These are phyloP conservation scores for Pseudopediastrum boryanum DNA, from an alignment of 139 green algal genomes.

Conservation along the genomic window DNA sequence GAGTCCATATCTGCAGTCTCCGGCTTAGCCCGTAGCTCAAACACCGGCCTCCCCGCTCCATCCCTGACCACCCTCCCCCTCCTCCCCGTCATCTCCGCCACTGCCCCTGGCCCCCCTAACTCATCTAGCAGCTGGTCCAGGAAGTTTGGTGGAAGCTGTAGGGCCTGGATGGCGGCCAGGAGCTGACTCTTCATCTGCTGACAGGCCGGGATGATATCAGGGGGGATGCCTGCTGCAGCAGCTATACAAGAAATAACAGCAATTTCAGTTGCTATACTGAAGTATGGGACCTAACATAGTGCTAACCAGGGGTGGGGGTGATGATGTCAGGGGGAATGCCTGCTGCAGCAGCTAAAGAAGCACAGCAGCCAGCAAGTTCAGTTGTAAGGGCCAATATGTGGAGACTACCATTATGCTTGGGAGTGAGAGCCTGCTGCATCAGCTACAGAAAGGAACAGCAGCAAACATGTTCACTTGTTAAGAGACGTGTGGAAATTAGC, in stretches of 20 bases:
- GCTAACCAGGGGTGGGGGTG: too few relatives aligned
- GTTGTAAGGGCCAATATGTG: too few relatives aligned
- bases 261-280: too few relatives aligned
- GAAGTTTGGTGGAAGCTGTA: constrained; percentile 87
- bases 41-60: constrained; percentile 32
- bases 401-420: too few relatives aligned
- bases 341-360: neutral
- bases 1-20: constrained; percentile 81
- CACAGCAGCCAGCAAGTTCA: too few relatives aligned
- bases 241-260: too few relatives aligned
- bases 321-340: constrained; percentile 23
- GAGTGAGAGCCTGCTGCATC: too few relatives aligned
- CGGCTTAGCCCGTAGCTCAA: constrained; percentile 70
- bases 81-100: constrained; percentile 88
- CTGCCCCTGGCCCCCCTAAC: constrained; percentile 71
- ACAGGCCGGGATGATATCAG: constrained; percentile 32
- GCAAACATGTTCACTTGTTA: too few relatives aligned
- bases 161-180: constrained; percentile 39
- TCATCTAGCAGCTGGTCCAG: constrained; percentile 85
- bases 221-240: neutral
- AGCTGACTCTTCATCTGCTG: constrained; percentile 49
- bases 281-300: too few relatives aligned
- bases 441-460: too few relatives aligned
- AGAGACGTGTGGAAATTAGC: too few relatives aligned
- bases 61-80: constrained; percentile 66